These are phyloP conservation scores for Alternaria dauci DNA, from an alignment of 2,329 filamentous ascomycete genomes.

Conservation along the genomic window DNA sequence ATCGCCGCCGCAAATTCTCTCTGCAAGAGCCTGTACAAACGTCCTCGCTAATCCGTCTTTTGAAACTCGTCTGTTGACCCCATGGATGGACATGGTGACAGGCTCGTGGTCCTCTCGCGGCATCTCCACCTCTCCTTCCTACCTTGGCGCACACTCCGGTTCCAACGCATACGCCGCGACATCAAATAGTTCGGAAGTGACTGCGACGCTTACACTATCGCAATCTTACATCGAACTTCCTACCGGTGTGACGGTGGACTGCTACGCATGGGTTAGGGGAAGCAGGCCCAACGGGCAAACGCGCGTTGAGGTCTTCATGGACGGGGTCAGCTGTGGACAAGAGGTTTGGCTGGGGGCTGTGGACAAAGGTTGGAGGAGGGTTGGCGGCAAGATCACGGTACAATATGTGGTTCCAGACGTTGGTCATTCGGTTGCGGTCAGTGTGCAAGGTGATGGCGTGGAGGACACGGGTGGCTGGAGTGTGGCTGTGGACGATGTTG, in stretches of 20 bases:
- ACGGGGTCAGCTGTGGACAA: slow-evolving; percentile 24
- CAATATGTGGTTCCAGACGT: slow-evolving; percentile 8
- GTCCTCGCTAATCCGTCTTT: slow-evolving; percentile 30
- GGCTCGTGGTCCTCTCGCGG: slow-evolving; percentile 26
- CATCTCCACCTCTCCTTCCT: slow-evolving; percentile 7
- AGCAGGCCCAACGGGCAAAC: slow-evolving; percentile 14
- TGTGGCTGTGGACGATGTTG: slow-evolving; percentile 29
- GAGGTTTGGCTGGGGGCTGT: neutral
- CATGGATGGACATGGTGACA: slow-evolving; percentile 29
- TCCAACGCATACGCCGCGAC: slow-evolving; percentile 17
- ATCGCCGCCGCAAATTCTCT: neutral
- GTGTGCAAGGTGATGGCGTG: slow-evolving; percentile 23
- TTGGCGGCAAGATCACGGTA: slow-evolving; percentile 17
- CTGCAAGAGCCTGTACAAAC: slow-evolving; percentile 22
- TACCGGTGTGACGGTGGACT: slow-evolving; percentile 10
- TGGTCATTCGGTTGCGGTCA: slow-evolving; percentile 23
- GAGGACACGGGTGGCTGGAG: slow-evolving; percentile 16
- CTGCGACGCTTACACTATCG: slow-evolving; percentile 21
- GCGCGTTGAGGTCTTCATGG: slow-evolving; percentile 27
- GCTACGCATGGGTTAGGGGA: slow-evolving; percentile 23
- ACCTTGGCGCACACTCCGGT: slow-evolving; percentile 4
- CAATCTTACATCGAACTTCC: slow-evolving; percentile 21
- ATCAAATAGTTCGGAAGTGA: slow-evolving; percentile 21
- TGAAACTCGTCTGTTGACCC: slow-evolving; percentile 12
- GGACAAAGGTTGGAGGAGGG: slow-evolving; percentile 18